A percentile compares a stretch with the other conserved stretches of the same genome.
Conservation (phyloP, 2,329 filamentous ascomycete genomes). For the Hypoxylon sp. region DNA sequence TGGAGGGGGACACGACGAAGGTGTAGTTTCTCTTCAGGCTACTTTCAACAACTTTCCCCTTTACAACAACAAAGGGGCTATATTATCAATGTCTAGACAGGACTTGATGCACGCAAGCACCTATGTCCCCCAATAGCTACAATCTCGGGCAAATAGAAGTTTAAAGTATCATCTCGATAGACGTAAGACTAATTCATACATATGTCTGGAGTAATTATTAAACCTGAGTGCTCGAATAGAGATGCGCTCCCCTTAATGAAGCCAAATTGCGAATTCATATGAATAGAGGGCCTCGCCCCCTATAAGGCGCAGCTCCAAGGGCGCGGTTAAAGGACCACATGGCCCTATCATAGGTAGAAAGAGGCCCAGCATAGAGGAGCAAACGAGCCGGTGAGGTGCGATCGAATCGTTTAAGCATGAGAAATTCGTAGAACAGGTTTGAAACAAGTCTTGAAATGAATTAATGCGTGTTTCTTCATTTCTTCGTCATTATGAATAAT, state of each 20-base stretch:
- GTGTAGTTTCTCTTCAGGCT: slow-evolving; percentile 36
- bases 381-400: slow-evolving; percentile 34
- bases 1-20: slow-evolving; percentile 32
- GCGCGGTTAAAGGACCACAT: slow-evolving; percentile 38
- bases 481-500: slow-evolving; percentile 16
- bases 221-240: slow-evolving; percentile 34
- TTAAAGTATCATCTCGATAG: slow-evolving; percentile 19
- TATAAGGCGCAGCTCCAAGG: slow-evolving; percentile 23
- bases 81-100: slow-evolving; percentile 3
- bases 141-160: slow-evolving; percentile 27
- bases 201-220: slow-evolving; percentile 27
- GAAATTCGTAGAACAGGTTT: slow-evolving; percentile 25
- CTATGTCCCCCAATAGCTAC: slow-evolving; percentile 18
- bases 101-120: slow-evolving; percentile 22
- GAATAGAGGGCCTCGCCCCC: slow-evolving; percentile 43
- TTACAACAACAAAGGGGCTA: slow-evolving; percentile 46
- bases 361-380: slow-evolving; percentile 22
- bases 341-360: slow-evolving; percentile 33
- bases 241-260: slow-evolving; percentile 47
- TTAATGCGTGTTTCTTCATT: slow-evolving; percentile 10
- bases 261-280: slow-evolving; percentile 49
- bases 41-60: slow-evolving; percentile 44
- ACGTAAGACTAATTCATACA: slow-evolving; percentile 25
- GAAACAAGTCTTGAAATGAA: slow-evolving; percentile 18
- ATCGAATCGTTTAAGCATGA: slow-evolving; percentile 39